Evolutionary conservation across 2,329 filamentous ascomycete species (phyloP), one percentile per base, ranked within the genome.

Genomic region (Hypoxylon sp.): DNA sequence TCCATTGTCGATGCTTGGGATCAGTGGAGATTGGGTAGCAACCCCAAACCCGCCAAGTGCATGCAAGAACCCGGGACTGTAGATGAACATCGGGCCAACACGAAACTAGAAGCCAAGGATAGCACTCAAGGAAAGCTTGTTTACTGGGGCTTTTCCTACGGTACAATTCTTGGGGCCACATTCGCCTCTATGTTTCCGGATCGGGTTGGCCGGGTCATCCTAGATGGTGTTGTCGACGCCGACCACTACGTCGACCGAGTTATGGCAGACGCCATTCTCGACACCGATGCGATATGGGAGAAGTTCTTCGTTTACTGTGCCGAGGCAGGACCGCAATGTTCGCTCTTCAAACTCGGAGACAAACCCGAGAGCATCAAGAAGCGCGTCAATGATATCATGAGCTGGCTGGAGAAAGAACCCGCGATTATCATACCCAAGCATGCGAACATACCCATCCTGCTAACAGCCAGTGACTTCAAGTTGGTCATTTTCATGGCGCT

Each of bases 251-350:
- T 82, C 56, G 75, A 73, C 22, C 81, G 81, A 2, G 76, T 77
- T 27, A 83, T 80, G 81, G 77, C 71, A 4, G 79, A 79, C 11
- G 81, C 80, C 40, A 72, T 84, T 7, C 70, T 77, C 46, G 83
- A 88, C 66, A 79, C 83, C 35, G 85, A 88, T 61, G 77, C 82
- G 55, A 79, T 83, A 14, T 80, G 85, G 63, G 77, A 78, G 2
- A 78, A 72, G 40, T 86, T 88, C 72, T 86, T 83, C 68, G 74
- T 78, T 50, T 81, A 80, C 46, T 89, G 87, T 72, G 82, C 80
- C 60, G 78, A 81, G 20, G 84, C 82, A 10, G 81, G 81, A 1
- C 56, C 74, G 5, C 75, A 72, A 13, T 86, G 84, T 66, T 70
- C 71, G 3, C 74, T 86, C 55, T 82, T 78, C 57, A 79, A 79